Evolutionary conservation across 1,284 basidiomycete species (phyloP).

Genomic region (Malassezia sympodialis): DNA sequence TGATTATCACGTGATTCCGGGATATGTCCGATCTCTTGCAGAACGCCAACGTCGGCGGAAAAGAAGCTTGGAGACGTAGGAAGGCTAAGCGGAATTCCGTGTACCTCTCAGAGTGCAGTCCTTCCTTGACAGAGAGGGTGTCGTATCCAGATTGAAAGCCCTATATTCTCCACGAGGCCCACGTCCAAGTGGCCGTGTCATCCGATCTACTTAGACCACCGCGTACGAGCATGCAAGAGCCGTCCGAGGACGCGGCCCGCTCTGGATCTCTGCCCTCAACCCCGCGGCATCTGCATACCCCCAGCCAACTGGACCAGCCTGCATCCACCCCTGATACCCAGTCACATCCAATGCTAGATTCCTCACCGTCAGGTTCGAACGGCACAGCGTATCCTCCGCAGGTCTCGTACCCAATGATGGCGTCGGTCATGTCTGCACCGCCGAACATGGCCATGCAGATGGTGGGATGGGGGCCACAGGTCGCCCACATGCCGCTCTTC

Average conservation of each 20-base stretch:
- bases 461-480: constrained; percentile 1
- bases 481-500: constrained; percentile 4
- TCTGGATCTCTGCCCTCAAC: neutral
- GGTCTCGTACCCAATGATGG: neutral
- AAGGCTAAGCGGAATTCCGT: neutral
- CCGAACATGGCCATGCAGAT: neutral
- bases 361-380: neutral
- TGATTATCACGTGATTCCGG: neutral
- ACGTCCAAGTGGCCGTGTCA: neutral
- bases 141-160: neutral
- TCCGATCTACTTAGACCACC: neutral
- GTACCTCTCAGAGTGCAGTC: too few relatives aligned
- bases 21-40: neutral
- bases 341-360: neutral
- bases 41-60: neutral
- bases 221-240: neutral
- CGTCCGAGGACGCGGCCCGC: neutral
- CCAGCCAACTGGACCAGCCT: neutral
- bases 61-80: neutral
- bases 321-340: neutral
- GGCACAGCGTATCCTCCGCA: neutral
- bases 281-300: neutral
- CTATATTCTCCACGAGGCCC: neutral
- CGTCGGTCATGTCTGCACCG: neutral
- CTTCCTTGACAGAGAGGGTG: neutral